Base-by-base conservation (phyloP, 2,329 filamentous ascomycete species). In the Cladosporium colombiae region DNA sequence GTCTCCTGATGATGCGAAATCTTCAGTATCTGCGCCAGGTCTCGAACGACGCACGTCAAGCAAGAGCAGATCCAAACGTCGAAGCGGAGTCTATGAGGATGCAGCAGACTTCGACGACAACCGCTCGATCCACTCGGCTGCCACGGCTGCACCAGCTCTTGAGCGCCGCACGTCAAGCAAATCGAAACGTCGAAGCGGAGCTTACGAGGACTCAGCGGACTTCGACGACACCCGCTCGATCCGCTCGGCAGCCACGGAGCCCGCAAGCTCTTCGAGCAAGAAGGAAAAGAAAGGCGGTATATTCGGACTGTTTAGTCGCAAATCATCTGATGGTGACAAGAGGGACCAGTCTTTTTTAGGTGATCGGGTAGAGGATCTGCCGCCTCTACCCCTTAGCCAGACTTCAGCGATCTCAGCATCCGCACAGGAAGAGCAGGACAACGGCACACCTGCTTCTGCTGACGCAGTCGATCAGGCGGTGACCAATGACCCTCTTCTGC, bases 341-440 rank as follows among this genome's bases (percentile, higher is more conserved):
- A 59, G 78, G 66, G 74, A 79, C 62, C 74, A 82, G 80, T 83
- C 85, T 88, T 88, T 88, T 88, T 87, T 88, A 88, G 86, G 77
- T 75, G 80, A 81, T 79, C 81, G 84, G 85, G 85, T 84, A 83
- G 86, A 86, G 84, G 83, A 84, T 79, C 79, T 83, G 82, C 81
- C 80, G 69, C 76, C 77, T 78, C 76, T 79, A 74, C 76, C 77
- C 76, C 74, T 66, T 73, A 75, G 72, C 70, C 66, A 69, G 57
- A 65, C 66, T 52, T 73, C 71, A 66, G 69, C 74, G 65, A 70
- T 65, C 66, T 68, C 65, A 68, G 72, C 71, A 69, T 64, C 68
- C 66, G 67, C 25, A 33, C 66, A 67, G 57, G 57, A 65, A 50
- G 70, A 73, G 73, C 74, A 74, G 73, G 73, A 68, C 63, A 60